phyloP scores from a whole-genome alignment of 768 basidiomycete genomes.

The Pleurotus tuoliensis region DNA sequence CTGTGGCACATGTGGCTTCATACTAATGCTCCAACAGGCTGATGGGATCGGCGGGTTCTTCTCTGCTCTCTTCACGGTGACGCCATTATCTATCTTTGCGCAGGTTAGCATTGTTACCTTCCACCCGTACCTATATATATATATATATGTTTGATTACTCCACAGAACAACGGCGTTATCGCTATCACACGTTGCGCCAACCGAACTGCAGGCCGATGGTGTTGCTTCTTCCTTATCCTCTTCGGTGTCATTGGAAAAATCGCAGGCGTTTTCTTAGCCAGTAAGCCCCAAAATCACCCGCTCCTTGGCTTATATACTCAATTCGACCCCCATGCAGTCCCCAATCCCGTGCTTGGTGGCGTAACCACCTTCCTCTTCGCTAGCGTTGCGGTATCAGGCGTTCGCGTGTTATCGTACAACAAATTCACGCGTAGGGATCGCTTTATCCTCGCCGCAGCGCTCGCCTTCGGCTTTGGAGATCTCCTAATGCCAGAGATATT shows the following conservation, averaged over 20 bases:
- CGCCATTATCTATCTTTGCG: constrained; percentile 76
- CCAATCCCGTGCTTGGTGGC: constrained; percentile 77
- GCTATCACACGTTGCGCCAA: constrained; percentile 84
- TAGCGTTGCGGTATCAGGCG: constrained; percentile 64
- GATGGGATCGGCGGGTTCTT: constrained; percentile 82
- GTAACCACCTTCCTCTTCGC: constrained; percentile 88
- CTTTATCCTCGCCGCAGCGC: constrained; percentile 65
- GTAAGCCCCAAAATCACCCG: background rate
- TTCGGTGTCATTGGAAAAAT: constrained; percentile 81
- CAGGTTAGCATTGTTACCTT: constrained; percentile 31
- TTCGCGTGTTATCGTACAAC: constrained; percentile 62
- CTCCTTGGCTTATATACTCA: background rate
- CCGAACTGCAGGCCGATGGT: constrained; percentile 73
- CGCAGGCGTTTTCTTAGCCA: constrained; percentile 80
- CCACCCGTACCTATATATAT: no score
- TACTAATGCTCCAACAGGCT: constrained; percentile 45
- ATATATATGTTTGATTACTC: background rate
- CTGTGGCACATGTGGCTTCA: constrained; percentile 32
- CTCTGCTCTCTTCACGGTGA: constrained; percentile 77
- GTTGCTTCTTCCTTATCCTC: constrained; percentile 73
- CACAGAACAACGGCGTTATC: constrained; percentile 80
- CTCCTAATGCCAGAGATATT: constrained; percentile 64
- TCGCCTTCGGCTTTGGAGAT: constrained; percentile 70
- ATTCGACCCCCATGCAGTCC: constrained; percentile 30
- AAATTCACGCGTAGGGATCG: constrained; percentile 61